Evolutionary conservation across 1,284 basidiomycete species (phyloP), one percentile per base, ranked within the genome.

Genomic region (Dichomitus squalens): DNA sequence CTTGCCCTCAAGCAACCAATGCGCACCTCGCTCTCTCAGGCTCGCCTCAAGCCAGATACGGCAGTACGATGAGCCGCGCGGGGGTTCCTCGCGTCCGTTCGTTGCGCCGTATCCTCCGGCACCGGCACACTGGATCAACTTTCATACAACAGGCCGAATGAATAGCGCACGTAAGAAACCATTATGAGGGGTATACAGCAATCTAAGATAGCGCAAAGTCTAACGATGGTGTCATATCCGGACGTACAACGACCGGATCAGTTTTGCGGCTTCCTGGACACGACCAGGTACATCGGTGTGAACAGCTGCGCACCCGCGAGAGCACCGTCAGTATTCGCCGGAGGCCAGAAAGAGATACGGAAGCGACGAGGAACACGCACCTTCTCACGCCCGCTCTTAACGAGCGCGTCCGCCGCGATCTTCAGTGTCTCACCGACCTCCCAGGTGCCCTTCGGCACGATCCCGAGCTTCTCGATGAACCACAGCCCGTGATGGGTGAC

Each of bases 361-460:
- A 7, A 29, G 23, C 5, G 14, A 7, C 21, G 18, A 49, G 23
- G 16, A 31, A 21, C 31, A 69, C 81, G 63, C 59, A 95, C 90
- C 85, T 96, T 96, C 61, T 81, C 82, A 73, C 89, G 86, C 29
- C 96, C 96, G 70, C 95, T 94, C 65, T 84, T 83, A 23, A 96
- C 92, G 8, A 98, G 79, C 2, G 92, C 82, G 40, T 87, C 84
- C 18, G 81, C 90, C 7, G 96, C 96, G 35, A 90, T 75, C 76
- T 94, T 95, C 64, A 98, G 79, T 51, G 88, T 85, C 78, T 96
- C 95, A 61, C 93, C 93, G 49, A 98, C 94, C 60, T 93, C 87
- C 72, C 82, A 87, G 0, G 97, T 99, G 39, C 96, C 97, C 81
- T 96, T 95, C 51, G 97, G 96, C 5, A 95, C 79, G 11, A 98